Base-by-base conservation (phyloP, 495 filamentous ascomycete species). In the Penicillium tannophilum region DNA sequence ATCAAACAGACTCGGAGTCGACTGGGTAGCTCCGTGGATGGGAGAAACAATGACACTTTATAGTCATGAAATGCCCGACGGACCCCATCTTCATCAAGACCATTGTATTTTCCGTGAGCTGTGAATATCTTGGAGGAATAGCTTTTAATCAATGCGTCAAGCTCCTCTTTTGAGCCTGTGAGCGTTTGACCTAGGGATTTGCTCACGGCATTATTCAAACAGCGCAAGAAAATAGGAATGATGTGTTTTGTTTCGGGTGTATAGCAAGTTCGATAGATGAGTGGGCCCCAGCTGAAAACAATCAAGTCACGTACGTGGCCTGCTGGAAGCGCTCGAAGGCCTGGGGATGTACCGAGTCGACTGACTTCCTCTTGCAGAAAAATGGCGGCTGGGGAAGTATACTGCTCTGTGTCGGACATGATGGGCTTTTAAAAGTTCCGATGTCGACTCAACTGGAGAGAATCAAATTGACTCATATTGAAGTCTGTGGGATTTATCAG, bases 311-410 rank as follows among this genome's bases (percentile, higher is more conserved):
- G 67, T 31, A 63, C 56, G 8, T 62, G 63, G 17, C 65, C 52
- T 39, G 60, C 65, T 7, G 69, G 69, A 10, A 70, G 46, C 1
- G 62, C 69, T 41, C 69, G 62, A 6, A 73, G 47, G 6, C 71
- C 71, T 10, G 65, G 67, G 16, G 59, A 59, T 16, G 63, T 45
- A 10, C 65, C 71, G 10, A 72, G 62, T 57, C 62, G 56, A 35
- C 62, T 72, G 30, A 73, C 67, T 59, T 73, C 69, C 44, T 64
- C 55, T 52, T 70, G 56, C 46, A 74, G 67, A 48, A 74, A 73
- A 31, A 39, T 2, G 20, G 39, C 42, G 39, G 65, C 65, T 2
- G 65, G 26, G 1, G 65, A 61, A 10, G 31, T 65, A 48, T 36
- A 58, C 7, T n/a, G 2, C 4, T 62, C 48, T 19, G 24, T 11